Conservation (phyloP, 2,329 filamentous ascomycete genomes). For the Hypoxylon sp. region DNA sequence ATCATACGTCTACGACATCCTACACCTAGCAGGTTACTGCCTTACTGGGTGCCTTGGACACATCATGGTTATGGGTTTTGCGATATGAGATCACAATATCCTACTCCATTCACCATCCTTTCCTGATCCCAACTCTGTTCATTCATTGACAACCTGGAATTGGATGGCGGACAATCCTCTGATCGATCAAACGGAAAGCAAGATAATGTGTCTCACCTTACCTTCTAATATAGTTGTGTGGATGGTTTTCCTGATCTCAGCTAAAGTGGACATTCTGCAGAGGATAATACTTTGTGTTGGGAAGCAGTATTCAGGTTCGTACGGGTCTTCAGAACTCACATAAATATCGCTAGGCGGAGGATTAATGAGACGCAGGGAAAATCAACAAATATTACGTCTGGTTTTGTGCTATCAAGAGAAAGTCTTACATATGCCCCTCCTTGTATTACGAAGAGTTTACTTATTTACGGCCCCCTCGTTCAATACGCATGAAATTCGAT, state of each 20-base stretch:
- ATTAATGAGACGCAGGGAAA: constrained; percentile 34
- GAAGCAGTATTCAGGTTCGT: constrained; percentile 51
- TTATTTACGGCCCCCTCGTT: constrained; percentile 39
- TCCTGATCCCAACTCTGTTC: constrained; percentile 39
- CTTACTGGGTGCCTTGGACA: constrained; percentile 69
- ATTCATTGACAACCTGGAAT: constrained; percentile 36
- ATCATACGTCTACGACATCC: constrained; percentile 69
- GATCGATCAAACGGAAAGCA: constrained; percentile 38
- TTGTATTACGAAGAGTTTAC: constrained; percentile 49
- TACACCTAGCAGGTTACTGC: constrained; percentile 65
- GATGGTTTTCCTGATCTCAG: constrained; percentile 49
- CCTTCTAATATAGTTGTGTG: constrained; percentile 50
- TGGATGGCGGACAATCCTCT: constrained; percentile 42
- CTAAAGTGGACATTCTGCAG: constrained; percentile 50
- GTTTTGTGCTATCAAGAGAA: constrained; percentile 49
- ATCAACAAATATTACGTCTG: constrained; percentile 45
- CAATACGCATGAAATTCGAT: constrained; percentile 26
- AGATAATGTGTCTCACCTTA: constrained; percentile 43
- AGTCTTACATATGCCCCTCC: constrained; percentile 49
- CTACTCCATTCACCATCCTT: constrained; percentile 41
- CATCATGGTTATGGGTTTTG: constrained; percentile 73
- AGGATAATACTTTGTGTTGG: constrained; percentile 51
- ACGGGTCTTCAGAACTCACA: constrained; percentile 40
- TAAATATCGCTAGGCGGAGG: constrained; percentile 38
- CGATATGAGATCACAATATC: constrained; percentile 58